Base-by-base conservation (phyloP, 78 protist species). In the Dictyostelium purpureum region DNA sequence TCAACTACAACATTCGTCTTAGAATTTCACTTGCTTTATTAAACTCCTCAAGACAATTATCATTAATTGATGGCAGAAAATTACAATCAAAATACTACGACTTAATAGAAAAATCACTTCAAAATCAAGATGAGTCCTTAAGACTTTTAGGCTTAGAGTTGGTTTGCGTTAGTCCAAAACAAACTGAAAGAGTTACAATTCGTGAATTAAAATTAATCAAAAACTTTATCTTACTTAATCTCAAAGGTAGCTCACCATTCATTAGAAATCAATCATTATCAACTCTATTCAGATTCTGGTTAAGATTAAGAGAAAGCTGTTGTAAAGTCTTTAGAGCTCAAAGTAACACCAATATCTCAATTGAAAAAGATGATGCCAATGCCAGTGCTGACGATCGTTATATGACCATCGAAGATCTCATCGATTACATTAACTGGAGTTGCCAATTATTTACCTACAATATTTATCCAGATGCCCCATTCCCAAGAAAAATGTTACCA, bases 401-500 rank as follows among this genome's bases (percentile, higher is more conserved):
- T 38, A 12, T 81, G 0, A 16, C 77, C 1, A 31, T 28, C 9
- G 79, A 66, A 0, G 87, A 90, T 4, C 11, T 75, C 0, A 5
- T 56, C 2, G 71, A 66, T 6, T 77, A 51, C 11, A 70, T 90
- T 10, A 79, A 79, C 42, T 79, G 89, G 94, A 75, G 67, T 65
- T 35, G 31, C 0, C 45, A 63, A 14, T 40, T 77, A 33, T 81
- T 79, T 51, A 37, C 77, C 0, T 28, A 45, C 26, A 78, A 69
- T 31, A 11, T 90, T 4, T 90, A 90, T 26, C 94, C 94, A 45
- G 94, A 77, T 38, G 82, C 94, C n/a, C 94, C 94, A 37, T 90
- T 75, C 61, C 79, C 94, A 54, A 63, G 94, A 63, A 78, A 79
- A 65, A 77, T 73, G 90, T 40, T 76, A 49, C 90, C 94, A 12